phyloP scores from a whole-genome alignment of 2,329 filamentous ascomycete genomes.

The Arachnopeziza araneosa region DNA sequence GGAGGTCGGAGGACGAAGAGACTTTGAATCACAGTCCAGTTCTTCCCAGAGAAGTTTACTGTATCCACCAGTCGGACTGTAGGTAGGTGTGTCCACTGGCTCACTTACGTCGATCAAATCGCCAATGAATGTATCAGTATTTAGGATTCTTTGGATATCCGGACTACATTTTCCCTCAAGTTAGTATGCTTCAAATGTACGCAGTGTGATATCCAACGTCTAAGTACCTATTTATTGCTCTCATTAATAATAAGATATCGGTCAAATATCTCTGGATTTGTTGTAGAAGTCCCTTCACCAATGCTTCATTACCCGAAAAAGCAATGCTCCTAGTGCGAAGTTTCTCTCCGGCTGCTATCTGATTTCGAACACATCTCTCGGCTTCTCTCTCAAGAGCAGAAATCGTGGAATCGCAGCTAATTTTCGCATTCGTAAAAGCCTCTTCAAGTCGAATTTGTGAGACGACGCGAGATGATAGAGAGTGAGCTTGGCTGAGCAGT shows the following conservation, averaged over 20 bases:
- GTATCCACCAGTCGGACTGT: not conserved
- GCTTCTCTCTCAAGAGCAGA: not conserved
- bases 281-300: not conserved
- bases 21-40: constrained; percentile 2
- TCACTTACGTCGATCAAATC: constrained; percentile 5
- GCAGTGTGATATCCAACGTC: not conserved
- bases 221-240: not conserved
- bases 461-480: constrained; percentile 1
- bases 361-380: not conserved
- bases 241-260: not conserved
- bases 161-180: not conserved
- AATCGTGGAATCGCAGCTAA: not conserved
- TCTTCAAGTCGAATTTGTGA: constrained; percentile 2
- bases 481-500: constrained; percentile 1
- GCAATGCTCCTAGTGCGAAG: not conserved
- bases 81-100: not conserved
- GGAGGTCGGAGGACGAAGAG: not conserved
- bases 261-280: not conserved
- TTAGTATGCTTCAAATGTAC: not conserved
- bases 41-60: constrained; percentile 2
- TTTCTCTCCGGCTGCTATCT: not conserved
- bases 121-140: constrained; percentile 3
- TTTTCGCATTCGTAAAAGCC: constrained; percentile 1
- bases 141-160: constrained; percentile 1
- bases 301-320: not conserved